A percentile compares a stretch with the other conserved stretches of the same genome.
Conservation (phyloP, 2,329 filamentous ascomycete genomes). For the Pestalotiopsis sp. region DNA sequence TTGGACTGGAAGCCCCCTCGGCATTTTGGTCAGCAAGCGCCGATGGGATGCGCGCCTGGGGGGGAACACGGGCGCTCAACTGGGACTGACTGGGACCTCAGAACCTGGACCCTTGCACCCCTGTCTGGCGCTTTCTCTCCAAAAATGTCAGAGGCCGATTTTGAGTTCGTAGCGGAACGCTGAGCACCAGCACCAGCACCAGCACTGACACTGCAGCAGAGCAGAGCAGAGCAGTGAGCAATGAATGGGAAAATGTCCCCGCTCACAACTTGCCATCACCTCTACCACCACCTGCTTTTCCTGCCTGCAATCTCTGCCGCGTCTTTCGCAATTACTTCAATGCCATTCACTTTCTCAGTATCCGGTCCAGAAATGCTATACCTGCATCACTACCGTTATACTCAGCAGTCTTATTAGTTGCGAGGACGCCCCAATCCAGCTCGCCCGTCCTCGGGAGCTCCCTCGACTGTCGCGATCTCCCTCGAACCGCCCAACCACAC, state of each 20-base stretch:
- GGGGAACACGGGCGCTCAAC: neutral
- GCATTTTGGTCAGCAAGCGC: constrained; percentile 9
- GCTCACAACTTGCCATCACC: constrained; percentile 7
- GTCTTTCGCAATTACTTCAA: neutral
- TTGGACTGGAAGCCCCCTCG: neutral
- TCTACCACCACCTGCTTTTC: constrained; percentile 2
- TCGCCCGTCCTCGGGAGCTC: constrained; percentile 3
- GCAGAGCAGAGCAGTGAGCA: neutral
- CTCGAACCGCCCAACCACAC: neutral
- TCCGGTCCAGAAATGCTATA: constrained; percentile 4
- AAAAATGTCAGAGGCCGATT: constrained; percentile 10
- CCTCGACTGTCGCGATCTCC: constrained; percentile 3
- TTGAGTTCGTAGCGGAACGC: constrained; percentile 2
- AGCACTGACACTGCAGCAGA: neutral
- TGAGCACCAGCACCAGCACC: neutral
- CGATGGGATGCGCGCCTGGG: neutral
- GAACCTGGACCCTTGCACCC: neutral
- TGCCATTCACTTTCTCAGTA: constrained; percentile 1
- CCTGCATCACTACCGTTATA: neutral
- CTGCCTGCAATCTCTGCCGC: constrained; percentile 1
- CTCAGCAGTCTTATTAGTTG: neutral
- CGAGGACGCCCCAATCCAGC: neutral
- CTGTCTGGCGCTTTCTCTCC: neutral
- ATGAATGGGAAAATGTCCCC: constrained; percentile 11
- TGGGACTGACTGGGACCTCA: neutral